These are phyloP conservation scores for Phlebopus sp. DNA, from an alignment of 1,284 basidiomycete genomes.

Conservation along the genomic window DNA sequence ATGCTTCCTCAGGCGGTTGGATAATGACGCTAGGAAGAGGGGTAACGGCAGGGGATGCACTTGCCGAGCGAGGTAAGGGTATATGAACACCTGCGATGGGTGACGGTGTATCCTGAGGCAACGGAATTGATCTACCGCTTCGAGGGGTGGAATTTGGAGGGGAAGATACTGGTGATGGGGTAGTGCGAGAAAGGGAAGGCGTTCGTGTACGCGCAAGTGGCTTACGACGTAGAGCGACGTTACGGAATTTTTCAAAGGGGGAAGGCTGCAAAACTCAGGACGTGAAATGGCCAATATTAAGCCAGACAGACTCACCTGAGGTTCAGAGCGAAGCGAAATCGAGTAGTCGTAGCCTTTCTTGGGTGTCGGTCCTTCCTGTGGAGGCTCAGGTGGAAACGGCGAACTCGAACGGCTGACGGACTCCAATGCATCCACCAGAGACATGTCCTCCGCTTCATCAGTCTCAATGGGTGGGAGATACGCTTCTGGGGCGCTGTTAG, in stretches of 20 bases:
- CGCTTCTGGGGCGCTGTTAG: slow-evolving; percentile 48
- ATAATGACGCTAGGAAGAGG: slow-evolving; percentile 27
- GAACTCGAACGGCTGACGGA: slow-evolving; percentile 57
- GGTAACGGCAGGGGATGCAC: slow-evolving; percentile 43
- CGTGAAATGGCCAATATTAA: slow-evolving; percentile 1
- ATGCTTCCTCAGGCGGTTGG: slow-evolving; percentile 20
- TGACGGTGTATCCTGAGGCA: slow-evolving; percentile 40
- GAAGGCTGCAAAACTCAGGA: slow-evolving; percentile 45
- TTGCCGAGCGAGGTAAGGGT: slow-evolving; percentile 56
- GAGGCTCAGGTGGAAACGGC: slow-evolving; percentile 39
- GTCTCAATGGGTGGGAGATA: slow-evolving; percentile 47
- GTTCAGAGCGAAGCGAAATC: slow-evolving; percentile 59
- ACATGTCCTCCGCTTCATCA: slow-evolving; percentile 44
- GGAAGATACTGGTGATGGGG: slow-evolving; percentile 58
- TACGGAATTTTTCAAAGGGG: slow-evolving; percentile 63
- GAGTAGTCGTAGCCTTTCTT: slow-evolving; percentile 61
- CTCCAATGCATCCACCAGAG: slow-evolving; percentile 57
- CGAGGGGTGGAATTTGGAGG: slow-evolving; percentile 64
- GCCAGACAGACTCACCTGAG: slow-evolving; percentile 45
- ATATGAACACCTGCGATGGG: slow-evolving; percentile 46
- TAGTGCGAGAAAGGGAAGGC: slow-evolving; percentile 66
- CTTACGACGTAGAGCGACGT: slow-evolving; percentile 53
- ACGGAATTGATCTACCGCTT: slow-evolving; percentile 45
- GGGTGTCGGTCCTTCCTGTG: slow-evolving; percentile 39
- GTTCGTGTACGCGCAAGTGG: slow-evolving; percentile 59